Evolutionary conservation across 2,329 filamentous ascomycete genomes (phyloP), one percentile per base, ranked within the genome.

Genomic region (Rutstroemia sydowiana): DNA sequence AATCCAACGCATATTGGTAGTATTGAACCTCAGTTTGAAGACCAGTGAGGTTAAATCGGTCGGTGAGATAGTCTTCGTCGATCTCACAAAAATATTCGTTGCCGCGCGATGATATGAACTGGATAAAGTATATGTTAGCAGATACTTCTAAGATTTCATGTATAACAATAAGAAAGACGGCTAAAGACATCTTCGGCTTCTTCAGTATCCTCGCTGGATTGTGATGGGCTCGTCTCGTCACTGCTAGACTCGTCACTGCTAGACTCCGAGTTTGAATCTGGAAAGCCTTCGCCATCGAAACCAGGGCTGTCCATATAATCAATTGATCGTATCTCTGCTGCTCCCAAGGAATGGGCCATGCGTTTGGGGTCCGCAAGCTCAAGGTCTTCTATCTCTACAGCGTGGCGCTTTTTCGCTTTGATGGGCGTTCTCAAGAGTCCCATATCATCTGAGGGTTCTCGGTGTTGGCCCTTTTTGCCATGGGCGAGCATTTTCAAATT

Each of bases 21-120:
- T 97, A 96, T 66, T 95, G 88, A 13, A 98, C 93, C 69, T 98
- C 93, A 32, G 89, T 92, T 72, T 97, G 96, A 46, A 98, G 80
- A 34, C 93, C 93, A 0, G 93, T 98, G 56, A 98, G 76, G 72
- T 98, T 98, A 79, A 98, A 98, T 46, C 93, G 85, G 70, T 98
- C 93, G 47, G 91, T 97, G 43, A 98, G 79, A 71, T 98, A 98
- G 65, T 98, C 93, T 70, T 98, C 93, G 71, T 98, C 93, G 65
- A 98, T 97, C 69, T 98, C 93, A 79, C 93, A 98, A 66, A 97
- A 98, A 73, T 98, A 98, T 69, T 98, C 93, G 72, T 98, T 97
- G 59, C 93, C 93, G 51, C 93, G 82, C 5, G 91, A 95, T 4
- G 92, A 96, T 64, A 97, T 96, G 70, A 98, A 98, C 93, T 98